Conservation (phyloP, 371 early-diverging fungal genomes). For the Mucor circinelloides region DNA sequence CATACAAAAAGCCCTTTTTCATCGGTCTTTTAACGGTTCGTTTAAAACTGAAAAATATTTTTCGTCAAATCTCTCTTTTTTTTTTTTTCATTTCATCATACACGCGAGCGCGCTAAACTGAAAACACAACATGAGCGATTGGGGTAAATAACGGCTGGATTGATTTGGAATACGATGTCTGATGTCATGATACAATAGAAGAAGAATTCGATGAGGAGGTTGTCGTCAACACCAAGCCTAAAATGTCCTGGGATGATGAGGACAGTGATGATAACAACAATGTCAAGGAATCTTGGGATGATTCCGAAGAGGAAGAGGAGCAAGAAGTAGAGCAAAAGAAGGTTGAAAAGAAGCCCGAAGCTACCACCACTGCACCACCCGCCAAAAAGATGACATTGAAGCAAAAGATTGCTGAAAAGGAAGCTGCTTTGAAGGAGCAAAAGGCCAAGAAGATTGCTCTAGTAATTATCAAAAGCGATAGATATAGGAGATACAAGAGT, state of each 20-base stretch:
- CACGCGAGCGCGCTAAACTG: neutral
- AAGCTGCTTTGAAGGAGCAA: slow-evolving; percentile 29
- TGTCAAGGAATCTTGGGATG: slow-evolving; percentile 74
- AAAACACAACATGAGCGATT: slow-evolving; percentile 62
- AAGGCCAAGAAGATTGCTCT: slow-evolving; percentile 49
- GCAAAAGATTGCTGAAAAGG: slow-evolving; percentile 77
- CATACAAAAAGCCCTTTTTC: neutral
- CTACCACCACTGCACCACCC: slow-evolving; percentile 25
- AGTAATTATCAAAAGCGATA: slow-evolving; percentile 13
- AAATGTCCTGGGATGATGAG: slow-evolving; percentile 79
- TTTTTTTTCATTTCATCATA: neutral
- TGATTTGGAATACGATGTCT: neutral
- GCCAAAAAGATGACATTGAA: slow-evolving; percentile 32
- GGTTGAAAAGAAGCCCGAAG: slow-evolving; percentile 36
- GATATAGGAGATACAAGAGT: too few relatives aligned
- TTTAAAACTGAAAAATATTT: slow-evolving; percentile 1
- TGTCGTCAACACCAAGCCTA: slow-evolving; percentile 33
- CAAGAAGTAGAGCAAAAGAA: slow-evolving; percentile 3
- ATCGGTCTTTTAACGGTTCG: neutral
- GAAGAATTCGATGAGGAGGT: slow-evolving; percentile 43
- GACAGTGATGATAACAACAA: slow-evolving; percentile 64
- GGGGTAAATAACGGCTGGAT: slow-evolving; percentile 53
- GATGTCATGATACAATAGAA: slow-evolving; percentile 21
- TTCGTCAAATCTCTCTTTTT: neutral
- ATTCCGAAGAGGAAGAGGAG: slow-evolving; percentile 71